Conservation (phyloP, 192 early-diverging fungal species). For the Backusella mclennaniae region DNA sequence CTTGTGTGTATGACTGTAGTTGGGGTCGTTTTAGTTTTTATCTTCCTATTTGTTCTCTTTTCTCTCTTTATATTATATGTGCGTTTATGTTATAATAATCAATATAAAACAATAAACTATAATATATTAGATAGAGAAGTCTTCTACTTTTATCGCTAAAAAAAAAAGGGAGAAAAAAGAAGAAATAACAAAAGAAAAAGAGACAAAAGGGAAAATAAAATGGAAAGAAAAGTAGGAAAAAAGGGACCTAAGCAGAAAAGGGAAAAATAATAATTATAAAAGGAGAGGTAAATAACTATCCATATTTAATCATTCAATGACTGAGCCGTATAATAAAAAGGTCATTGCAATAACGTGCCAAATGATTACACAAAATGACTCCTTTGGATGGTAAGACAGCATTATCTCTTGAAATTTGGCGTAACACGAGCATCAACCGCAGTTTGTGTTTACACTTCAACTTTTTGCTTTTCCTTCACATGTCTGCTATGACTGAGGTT, state of each 20-base stretch:
- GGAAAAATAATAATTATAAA: neutral
- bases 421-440: neutral
- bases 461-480: too few relatives aligned
- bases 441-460: neutral
- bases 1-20: neutral
- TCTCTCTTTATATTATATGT: neutral
- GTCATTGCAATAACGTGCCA: neutral
- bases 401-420: neutral
- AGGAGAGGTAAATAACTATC: neutral
- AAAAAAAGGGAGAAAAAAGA: neutral
- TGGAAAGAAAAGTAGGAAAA: neutral
- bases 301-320: neutral
- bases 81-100: neutral
- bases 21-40: neutral
- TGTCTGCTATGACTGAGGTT: neutral
- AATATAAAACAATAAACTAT: neutral
- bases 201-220: neutral
- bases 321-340: neutral
- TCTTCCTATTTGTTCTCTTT: neutral
- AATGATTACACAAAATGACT: neutral
- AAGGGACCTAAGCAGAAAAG: neutral
- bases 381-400: neutral
- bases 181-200: neutral
- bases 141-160: neutral
- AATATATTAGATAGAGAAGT: neutral